Evolutionary conservation across 2,329 filamentous ascomycete genomes (phyloP).

Genomic region (Bipolaris cookei): DNA sequence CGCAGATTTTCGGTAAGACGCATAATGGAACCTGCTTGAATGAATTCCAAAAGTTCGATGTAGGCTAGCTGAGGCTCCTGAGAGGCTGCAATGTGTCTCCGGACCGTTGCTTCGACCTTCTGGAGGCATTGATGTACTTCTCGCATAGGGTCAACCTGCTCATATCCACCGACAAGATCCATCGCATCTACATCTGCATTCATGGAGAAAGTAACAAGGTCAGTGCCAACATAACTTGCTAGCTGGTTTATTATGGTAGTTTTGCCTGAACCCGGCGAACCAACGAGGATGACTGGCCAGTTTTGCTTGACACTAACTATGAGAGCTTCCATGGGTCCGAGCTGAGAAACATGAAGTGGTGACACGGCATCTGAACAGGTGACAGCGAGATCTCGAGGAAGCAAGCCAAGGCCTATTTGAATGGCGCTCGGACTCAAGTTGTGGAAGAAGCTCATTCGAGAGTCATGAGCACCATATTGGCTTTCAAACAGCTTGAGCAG

Average conservation of each 20-base stretch:
- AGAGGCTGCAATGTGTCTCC: constrained; percentile 38
- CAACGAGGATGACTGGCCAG: constrained; percentile 88
- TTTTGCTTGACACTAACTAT: constrained; percentile 85
- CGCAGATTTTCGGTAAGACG: constrained; percentile 10
- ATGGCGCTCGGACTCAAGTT: constrained; percentile 69
- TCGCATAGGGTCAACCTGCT: constrained; percentile 85
- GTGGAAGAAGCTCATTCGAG: constrained; percentile 64
- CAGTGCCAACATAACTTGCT: constrained; percentile 77
- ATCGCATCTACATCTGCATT: constrained; percentile 97
- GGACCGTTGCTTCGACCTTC: constrained; percentile 61
- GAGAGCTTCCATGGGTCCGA: constrained; percentile 81
- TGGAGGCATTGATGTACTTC: constrained; percentile 68
- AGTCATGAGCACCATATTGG: constrained; percentile 62
- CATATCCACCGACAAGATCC: constrained; percentile 95
- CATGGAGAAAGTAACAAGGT: constrained; percentile 81
- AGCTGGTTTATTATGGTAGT: constrained; percentile 79
- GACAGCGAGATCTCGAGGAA: constrained; percentile 63
- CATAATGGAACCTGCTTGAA: constrained; percentile 15
- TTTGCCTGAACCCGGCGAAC: constrained; percentile 85
- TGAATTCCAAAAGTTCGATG: constrained; percentile 31
- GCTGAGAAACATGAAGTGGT: constrained; percentile 54
- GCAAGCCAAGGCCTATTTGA: constrained; percentile 79
- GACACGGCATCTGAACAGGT: constrained; percentile 35
- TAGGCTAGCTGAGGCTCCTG: constrained; percentile 14
- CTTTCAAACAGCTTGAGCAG: constrained; percentile 70